Conservation (phyloP, 305 asterid genomes). For the Fraxinus angustifolia region DNA sequence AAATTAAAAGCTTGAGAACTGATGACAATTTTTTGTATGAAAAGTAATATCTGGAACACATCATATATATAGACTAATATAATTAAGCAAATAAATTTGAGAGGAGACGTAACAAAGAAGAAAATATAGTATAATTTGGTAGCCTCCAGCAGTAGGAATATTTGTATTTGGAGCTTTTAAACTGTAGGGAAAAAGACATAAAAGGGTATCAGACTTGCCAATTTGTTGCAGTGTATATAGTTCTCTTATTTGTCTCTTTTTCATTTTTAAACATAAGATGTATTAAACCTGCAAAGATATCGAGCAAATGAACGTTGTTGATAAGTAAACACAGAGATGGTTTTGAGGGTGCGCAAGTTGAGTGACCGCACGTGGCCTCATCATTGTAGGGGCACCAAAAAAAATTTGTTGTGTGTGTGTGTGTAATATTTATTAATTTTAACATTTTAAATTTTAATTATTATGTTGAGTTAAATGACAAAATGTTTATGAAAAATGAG, state of each 20-base stretch:
- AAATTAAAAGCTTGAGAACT: neutral
- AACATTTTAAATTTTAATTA: no score
- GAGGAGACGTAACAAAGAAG: slow-evolving; percentile 3
- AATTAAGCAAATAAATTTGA: neutral
- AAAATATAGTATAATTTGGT: slow-evolving; percentile 22
- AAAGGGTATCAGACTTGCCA: slow-evolving; percentile 14
- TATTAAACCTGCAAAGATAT: no score
- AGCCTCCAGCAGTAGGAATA: neutral
- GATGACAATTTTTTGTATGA: neutral
- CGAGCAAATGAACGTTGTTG: no score
- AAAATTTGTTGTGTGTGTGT: no score
- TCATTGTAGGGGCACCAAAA: no score
- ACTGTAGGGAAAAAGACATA: slow-evolving; percentile 13
- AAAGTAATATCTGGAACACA: neutral
- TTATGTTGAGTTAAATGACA: no score
- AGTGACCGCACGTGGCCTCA: no score
- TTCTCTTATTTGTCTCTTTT: slow-evolving; percentile 24
- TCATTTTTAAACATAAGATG: neutral
- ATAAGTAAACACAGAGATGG: no score
- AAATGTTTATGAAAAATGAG: no score
- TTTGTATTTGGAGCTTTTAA: neutral
- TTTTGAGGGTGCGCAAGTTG: no score
- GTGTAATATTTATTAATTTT: no score
- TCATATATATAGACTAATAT: neutral
- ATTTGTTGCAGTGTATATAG: slow-evolving; percentile 1